phyloP scores from a whole-genome alignment of 1,284 basidiomycete genomes.

The Sporisorium scitamineum region DNA sequence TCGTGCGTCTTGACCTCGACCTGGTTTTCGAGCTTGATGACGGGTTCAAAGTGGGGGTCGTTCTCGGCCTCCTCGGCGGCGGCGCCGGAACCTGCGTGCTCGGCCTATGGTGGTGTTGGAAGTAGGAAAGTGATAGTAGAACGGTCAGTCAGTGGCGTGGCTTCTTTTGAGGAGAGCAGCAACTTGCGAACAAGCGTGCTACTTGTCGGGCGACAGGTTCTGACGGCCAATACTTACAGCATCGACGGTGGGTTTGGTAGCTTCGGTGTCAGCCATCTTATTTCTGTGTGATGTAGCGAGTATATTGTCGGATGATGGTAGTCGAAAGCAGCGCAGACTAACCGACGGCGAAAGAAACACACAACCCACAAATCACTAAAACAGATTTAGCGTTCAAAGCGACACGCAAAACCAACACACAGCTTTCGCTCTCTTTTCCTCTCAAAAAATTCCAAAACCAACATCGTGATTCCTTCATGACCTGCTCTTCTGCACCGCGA shows the following conservation, averaged over 20 bases:
- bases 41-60: slow-evolving; percentile 94
- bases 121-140: not conserved
- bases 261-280: slow-evolving; percentile 53
- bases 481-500: not conserved
- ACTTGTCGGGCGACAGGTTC: no score
- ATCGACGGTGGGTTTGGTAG: slow-evolving; percentile 53
- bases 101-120: slow-evolving; percentile 11
- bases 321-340: slow-evolving; percentile 2
- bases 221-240: slow-evolving; percentile 27
- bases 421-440: not conserved
- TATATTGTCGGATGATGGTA: slow-evolving; percentile 13
- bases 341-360: not conserved
- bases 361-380: slow-evolving; percentile 2
- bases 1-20: slow-evolving; percentile 95
- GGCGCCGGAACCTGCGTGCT: slow-evolving; percentile 36
- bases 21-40: slow-evolving; percentile 95
- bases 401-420: slow-evolving; percentile 5
- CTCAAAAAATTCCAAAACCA: slow-evolving; percentile 7
- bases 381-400: no score
- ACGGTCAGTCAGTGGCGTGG: slow-evolving; percentile 6
- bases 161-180: not conserved
- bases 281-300: not conserved
- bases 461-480: not conserved
- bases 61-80: slow-evolving; percentile 80
- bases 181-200: not conserved